Evolutionary conservation across 805 yeast genomes (phyloP), one percentile per base, ranked within the genome.

Genomic region (Pichia ethanolica): DNA sequence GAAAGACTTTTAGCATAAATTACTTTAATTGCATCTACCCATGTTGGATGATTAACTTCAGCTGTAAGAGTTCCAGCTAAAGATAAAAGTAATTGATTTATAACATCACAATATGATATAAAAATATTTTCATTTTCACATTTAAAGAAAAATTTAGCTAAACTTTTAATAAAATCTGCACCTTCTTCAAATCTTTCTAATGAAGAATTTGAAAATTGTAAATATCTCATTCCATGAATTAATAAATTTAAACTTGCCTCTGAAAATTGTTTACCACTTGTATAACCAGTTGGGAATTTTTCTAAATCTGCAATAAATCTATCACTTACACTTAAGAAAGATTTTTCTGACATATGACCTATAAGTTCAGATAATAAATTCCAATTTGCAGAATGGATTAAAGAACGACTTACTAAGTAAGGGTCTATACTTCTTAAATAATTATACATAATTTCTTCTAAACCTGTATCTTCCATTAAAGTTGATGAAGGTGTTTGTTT

Each of bases 41-140:
- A 93, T 1, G 85, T 81, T 4, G 99, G 99, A 63, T 91, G 96
- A 60, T 93, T 91, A 0, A 89, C 90, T 62, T 93, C 99, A 0
- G 97, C 98, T 0, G 97, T 88, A 34, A 90, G 73, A 1, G 81
- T 73, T 8, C 88, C 91, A 0, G 97, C 95, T 27, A 93, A 65
- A 0, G 97, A 95, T 39, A 89, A 68, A 3, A 93, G 67, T 28
- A 93, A 74, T 47, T 79, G 82, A 49, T 84, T 76, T 38, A 90
- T 71, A 1, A 89, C 96, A 55, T 89, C 96, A 43, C 93, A 86
- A 61, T 91, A 95, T 2, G 96, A 90, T 50, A 78, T 72, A 35
- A 81, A 72, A 1, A 91, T 73, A 4, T 81, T 74, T 46, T 81
- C 80, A 54, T 83, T 86, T 37, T 75, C 79, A 2, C 95, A 76